Base-by-base conservation (phyloP, 2,329 filamentous ascomycete genomes). In the Didymella pinodella region DNA sequence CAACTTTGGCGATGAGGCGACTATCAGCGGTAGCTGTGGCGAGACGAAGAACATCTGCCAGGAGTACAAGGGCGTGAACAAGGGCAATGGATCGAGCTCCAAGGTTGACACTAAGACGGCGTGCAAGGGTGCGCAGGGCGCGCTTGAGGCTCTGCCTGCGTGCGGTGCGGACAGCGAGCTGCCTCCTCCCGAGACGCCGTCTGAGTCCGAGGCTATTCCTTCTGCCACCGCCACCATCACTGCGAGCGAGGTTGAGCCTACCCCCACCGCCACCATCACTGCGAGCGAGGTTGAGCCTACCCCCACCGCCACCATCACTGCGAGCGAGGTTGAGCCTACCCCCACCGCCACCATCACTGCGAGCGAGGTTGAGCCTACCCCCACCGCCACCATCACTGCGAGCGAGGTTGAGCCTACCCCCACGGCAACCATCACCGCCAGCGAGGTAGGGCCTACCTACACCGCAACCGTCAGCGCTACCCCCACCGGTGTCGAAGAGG, bases 1-100 rank as follows among this genome's bases (percentile, higher is more conserved):
- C 47, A 83, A 82, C 76, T 82, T 79, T 51, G 80, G 80, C 20
- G 80, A 82, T 62, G 78, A 77, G 1, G 80, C 79, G 51, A 77
- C 67, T 7, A 76, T 82, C 61, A 78, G 74, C 55, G 80, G 80
- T 61, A 77, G 77, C 16, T 77, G 75, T 46, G 68, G 67, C 46
- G 54, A 44, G 14, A 67, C 57, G 3, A 64, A 66, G 44, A 51
- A 48, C 7, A 68, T 71, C 16, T 71, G 69, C 62, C 44, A 49
- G 28, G 65, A 68, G 34, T 70, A 68, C 62, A 65, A 65, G 59
- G 67, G 66, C 14, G 58, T 69, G 4, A 66, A 65, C 54, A 69
- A 69, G 62, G 65, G 63, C 14, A 59, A 57, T 18, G 62, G 65
- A 10, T 38, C 45, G 14, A 62, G 63, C 43, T 8, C 31, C 28